Conservation (phyloP, 805 yeast species). For the Brettanomyces bruxellensis region DNA sequence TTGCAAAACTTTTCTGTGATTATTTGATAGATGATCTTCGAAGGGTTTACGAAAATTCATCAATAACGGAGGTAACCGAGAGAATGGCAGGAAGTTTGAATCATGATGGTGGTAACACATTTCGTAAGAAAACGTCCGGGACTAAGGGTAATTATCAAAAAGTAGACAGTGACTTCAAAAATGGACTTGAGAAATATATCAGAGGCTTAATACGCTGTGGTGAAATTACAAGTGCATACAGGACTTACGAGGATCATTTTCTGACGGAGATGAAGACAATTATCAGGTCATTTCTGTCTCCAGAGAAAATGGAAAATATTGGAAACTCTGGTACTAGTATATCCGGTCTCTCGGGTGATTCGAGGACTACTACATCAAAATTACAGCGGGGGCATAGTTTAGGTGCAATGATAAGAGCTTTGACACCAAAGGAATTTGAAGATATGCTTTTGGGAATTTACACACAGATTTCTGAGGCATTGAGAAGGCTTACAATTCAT, state of each 20-base stretch:
- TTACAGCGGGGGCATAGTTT: constrained; percentile 7
- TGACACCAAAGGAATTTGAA: constrained; percentile 72
- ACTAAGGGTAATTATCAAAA: not conserved
- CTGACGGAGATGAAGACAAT: constrained; percentile 63
- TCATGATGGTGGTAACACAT: constrained; percentile 4
- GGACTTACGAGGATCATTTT: constrained; percentile 58
- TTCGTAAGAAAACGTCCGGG: not conserved
- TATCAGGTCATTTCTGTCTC: constrained; percentile 59
- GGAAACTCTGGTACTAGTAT: constrained; percentile 1
- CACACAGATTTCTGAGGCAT: constrained; percentile 57
- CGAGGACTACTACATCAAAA: constrained; percentile 16
- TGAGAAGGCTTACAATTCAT: constrained; percentile 66
- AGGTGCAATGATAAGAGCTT: constrained; percentile 42
- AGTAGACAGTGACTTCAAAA: constrained; percentile 23
- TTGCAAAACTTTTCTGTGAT: constrained; percentile 47
- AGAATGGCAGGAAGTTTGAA: constrained; percentile 29
- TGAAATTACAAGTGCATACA: constrained; percentile 51
- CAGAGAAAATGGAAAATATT: constrained; percentile 20
- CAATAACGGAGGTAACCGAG: constrained; percentile 38
- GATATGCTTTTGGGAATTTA: constrained; percentile 54
- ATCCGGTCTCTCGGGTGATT: constrained; percentile 9
- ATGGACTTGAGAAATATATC: constrained; percentile 37
- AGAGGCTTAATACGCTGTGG: constrained; percentile 54
- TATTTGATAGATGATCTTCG: constrained; percentile 54
- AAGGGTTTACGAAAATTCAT: constrained; percentile 39